phyloP scores from a whole-genome alignment of 306 rosid species.

The Sechiopsis laciniata region DNA sequence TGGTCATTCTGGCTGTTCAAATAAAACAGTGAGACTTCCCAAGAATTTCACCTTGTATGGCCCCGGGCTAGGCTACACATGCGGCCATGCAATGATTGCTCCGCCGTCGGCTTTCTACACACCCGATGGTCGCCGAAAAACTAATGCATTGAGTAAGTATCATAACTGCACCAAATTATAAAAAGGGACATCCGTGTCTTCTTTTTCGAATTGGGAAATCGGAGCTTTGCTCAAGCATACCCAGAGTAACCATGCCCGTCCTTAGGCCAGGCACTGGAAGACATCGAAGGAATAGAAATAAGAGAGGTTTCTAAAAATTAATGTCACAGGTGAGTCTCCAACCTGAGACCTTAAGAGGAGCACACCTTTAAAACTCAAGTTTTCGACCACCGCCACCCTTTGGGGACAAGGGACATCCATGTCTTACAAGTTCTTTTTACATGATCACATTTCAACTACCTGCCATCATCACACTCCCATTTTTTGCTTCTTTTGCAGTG shows the following conservation, averaged over 20 bases:
- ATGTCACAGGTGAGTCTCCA: no score
- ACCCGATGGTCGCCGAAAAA: conserved; percentile 49
- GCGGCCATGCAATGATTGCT: conserved; percentile 64
- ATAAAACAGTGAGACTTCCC: conserved; percentile 71
- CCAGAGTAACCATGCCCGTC: no score
- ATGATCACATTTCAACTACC: neutral
- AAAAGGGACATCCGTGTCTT: no score
- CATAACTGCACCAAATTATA: neutral
- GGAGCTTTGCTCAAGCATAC: no score
- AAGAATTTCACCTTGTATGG: conserved; percentile 59
- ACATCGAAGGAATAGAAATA: no score
- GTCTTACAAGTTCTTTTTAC: neutral
- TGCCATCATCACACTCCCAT: neutral
- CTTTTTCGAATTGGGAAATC: no score
- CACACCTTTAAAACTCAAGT: no score
- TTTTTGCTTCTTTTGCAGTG: conserved; percentile 42
- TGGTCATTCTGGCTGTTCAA: conserved; percentile 63
- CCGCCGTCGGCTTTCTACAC: conserved; percentile 51
- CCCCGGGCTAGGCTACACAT: conserved; percentile 71
- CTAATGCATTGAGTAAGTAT: conserved; percentile 56
- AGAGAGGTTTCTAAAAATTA: no score
- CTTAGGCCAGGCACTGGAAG: no score
- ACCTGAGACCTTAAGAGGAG: no score
- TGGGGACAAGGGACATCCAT: no score
- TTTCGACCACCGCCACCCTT: no score